A percentile compares a stretch with the other conserved stretches of the same genome.
Evolutionary conservation across 1,139 yeast species (phyloP).

Genomic region (Scheffersomyces stambukii): DNA sequence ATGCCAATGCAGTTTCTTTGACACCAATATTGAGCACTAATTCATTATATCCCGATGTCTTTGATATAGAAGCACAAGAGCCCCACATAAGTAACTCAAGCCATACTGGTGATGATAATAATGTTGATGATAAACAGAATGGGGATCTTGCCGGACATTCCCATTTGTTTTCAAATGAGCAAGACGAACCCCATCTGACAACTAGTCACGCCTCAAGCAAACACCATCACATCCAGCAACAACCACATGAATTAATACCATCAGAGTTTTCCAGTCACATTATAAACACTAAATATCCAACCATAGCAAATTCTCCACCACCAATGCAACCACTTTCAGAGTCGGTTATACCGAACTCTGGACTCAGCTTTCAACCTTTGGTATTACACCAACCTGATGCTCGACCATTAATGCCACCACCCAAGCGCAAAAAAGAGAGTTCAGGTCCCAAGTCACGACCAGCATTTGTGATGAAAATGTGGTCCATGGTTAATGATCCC

Average conservation of each 20-base stretch:
- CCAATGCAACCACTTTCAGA: conserved; percentile 36
- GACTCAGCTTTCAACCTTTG: conserved; percentile 8
- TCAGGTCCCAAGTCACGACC: conserved; percentile 52
- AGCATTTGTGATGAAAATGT: conserved; percentile 85
- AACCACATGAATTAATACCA: conserved; percentile 6
- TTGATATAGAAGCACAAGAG: too few species aligned
- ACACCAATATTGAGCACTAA: too few species aligned
- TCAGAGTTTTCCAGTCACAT: conserved; percentile 11
- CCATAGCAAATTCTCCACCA: conserved; percentile 14
- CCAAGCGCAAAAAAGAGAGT: conserved; percentile 29
- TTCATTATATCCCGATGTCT: too few species aligned
- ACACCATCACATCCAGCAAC: conserved; percentile 4
- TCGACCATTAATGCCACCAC: too few species aligned
- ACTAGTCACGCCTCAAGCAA: conserved; percentile 1
- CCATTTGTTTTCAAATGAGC: too few species aligned
- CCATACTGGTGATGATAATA: too few species aligned
- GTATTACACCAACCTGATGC: too few species aligned
- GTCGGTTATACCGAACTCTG: conserved; percentile 28
- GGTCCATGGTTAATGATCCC: conserved; percentile 92
- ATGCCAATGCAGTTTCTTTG: too few species aligned
- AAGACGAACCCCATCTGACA: too few species aligned
- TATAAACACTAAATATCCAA: conserved; percentile 3
- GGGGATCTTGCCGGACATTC: too few species aligned
- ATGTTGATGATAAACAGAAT: too few species aligned
- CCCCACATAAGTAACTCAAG: too few species aligned